Percentiles rank a stretch among this genome's conserved stretches.
phyloP scores from a whole-genome alignment of 2,329 filamentous ascomycete genomes.

The Camillea tinctor region DNA sequence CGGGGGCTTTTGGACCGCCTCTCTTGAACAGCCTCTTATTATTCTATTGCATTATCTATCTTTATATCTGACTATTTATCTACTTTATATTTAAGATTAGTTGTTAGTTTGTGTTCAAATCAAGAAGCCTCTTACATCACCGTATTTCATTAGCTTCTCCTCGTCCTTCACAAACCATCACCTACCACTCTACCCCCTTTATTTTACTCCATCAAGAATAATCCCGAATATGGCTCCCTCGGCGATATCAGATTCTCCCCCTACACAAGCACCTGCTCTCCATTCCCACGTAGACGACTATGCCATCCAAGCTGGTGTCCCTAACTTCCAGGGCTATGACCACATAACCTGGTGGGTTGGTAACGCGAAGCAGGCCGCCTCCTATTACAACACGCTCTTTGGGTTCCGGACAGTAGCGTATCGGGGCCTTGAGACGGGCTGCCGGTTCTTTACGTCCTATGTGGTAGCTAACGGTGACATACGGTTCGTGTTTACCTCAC shows the following conservation, averaged over 20 bases:
- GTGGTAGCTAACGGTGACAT: conserved; percentile 76
- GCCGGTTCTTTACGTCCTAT: conserved; percentile 76
- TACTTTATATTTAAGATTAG: background rate
- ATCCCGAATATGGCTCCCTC: conserved; percentile 56
- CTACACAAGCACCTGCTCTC: conserved; percentile 41
- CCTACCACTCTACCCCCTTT: background rate
- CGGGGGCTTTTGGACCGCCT: background rate
- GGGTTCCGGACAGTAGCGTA: conserved; percentile 84
- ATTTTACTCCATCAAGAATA: background rate
- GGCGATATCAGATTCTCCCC: conserved; percentile 51
- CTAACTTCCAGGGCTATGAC: conserved; percentile 80
- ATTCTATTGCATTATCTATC: too few relatives aligned
- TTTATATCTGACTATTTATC: background rate
- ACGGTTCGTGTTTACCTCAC: conserved; percentile 81
- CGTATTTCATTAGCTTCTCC: background rate
- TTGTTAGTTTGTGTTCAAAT: conserved; percentile 26
- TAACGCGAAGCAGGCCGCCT: conserved; percentile 92
- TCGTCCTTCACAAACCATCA: conserved; percentile 2
- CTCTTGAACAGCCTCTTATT: background rate
- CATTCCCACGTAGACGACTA: conserved; percentile 49
- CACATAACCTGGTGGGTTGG: conserved; percentile 96
- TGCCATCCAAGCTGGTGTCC: conserved; percentile 48
- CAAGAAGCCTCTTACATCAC: background rate
- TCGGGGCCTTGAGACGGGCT: conserved; percentile 83
- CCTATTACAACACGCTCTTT: conserved; percentile 84